Evolutionary conservation across 805 yeast genomes (phyloP), one percentile per base, ranked within the genome.

Genomic region (Ogataea dorogensis): DNA sequence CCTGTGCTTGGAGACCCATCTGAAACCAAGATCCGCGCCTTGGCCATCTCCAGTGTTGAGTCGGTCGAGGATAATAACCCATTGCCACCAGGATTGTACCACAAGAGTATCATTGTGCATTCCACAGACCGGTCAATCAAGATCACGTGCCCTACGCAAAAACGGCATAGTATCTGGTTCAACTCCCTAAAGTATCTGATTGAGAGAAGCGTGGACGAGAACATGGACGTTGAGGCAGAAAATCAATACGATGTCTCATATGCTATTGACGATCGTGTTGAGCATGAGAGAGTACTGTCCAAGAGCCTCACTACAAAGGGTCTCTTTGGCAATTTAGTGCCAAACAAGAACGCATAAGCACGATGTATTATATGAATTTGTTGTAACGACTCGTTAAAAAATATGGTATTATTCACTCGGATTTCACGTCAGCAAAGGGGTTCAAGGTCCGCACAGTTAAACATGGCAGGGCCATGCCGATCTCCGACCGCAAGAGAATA

Each of bases 391-490:
- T 39, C 44, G 28, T 42, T 36, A 39, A 46, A 43, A 28, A 46
- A 46, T n/a, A n/a, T 39, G 41, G 50, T 36, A 41, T 28, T 24
- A 43, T 15, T 42, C 44, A 22, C 36, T 50, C 20, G 22, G 17
- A 17, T 28, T 44, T 45, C 30, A 40, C 39, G 17, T 39, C 43
- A 11, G 49, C 43, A 31, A 89, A 91, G 20, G 98, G 98, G 53
- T 91, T 91, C 54, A 89, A 68, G 6, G 91, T 84, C 51, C 96
- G 75, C 11, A 93, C 96, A 3, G 96, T 86, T 51, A 91, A 71
- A 59, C 97, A 91, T 12, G 98, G 98, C 36, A 91, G 69, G 2
- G 96, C 91, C 89, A 87, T 87, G 33, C 96, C 97, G 34, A 88
- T 77, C 58, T 89, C 98, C 0, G 96, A 87, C 52, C 96, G 72